Base-by-base conservation (phyloP, 2,329 filamentous ascomycete genomes). In the Aspergillus viridinutans region DNA sequence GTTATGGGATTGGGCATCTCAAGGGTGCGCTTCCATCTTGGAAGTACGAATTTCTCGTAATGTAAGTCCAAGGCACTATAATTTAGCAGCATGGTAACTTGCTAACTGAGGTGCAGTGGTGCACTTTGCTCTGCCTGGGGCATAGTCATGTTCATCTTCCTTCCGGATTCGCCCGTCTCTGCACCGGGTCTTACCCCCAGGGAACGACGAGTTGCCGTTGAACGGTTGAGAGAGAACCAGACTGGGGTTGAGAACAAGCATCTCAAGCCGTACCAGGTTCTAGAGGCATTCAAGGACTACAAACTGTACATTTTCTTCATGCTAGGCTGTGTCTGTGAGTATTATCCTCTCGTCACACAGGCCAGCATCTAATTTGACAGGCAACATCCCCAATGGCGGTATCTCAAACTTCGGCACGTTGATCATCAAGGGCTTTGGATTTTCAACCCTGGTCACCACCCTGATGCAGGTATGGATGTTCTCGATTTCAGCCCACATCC, bases 21-120 rank as follows among this genome's bases (percentile, higher is more conserved):
- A 75, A 78, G 42, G 83, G 82, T 14, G 73, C 77, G 1, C 75
- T 88, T 21, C 76, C 80, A 0, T 82, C 80, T 0, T 89, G 86
- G 86, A 84, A 83, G 65, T 89, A 86, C 61, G 85, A 89, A 54
- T 89, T 89, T 66, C 71, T 90, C 17, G 80, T 89, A n/a, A 85
- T 85, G 74, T 76, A 66, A 49, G 66, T 26, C 26, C 4, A 4
- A 3, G 3, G 1, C 21, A 4, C 14, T 29, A 6, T 10, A 38
- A 20, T 20, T 1, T n/a, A 2, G 4, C 4, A n/a, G 7, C 26
- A 21, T 43, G 17, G 7, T 9, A 38, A 6, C 54, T 20, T 60
- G 20, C 55, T 63, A 10, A 58, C 8, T 8, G 1, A 7, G 7
- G 9, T 20, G 50, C 26, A 75, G 73, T 58, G 76, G 76, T 7